Evolutionary conservation across 345 rosid species (phyloP), one percentile per base, ranked within the genome.

Genomic region (Salix caprea): DNA sequence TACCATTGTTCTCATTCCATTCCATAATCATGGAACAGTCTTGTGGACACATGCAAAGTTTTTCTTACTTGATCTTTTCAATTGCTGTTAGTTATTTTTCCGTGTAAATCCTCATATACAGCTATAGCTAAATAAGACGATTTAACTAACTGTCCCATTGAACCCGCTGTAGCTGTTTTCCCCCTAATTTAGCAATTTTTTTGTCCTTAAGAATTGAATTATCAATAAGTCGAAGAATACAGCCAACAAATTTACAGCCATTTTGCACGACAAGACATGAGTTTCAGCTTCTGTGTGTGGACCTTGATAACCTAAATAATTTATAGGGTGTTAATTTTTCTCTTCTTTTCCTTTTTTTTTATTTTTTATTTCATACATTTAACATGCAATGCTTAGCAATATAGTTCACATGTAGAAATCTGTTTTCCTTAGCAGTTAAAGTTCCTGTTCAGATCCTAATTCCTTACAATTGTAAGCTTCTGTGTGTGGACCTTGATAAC

Each of bases 391-490:
- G 16, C 72, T 9, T 65, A 19, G 52, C 15, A 19, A 40, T 30
- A 6, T n/a, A 69, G 71, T 69, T 64, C 40, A 23, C 42, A 42
- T 50, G 24, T 30, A 24, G 37, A 54, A 62, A n/a, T 23, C 9
- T n/a, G 13, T 56, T 56, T 56, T 23, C 12, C 13, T 72, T 69
- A 24, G 70, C 34, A 44, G 18, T 64, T 6, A 67, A 58, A 21
- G 21, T 78, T 39, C 56, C 73, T 72, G 36, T 69, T 74, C 18
- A 14, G 56, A 32, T 78, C 44, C 75, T 54, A 65, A 73, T 75
- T n/a, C 19, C 3, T 28, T 37, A 66, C 16, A 32, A 14, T 66
- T 23, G 24, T 68, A 3, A 26, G 44, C 39, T 36, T 48, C 40
- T 2, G 21, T 71, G 26, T 54, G 23, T 13, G 10, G 18, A 16